These are phyloP conservation scores for Beta lomatogona DNA, from an alignment of 179 eudicot genomes.

Conservation along the genomic window DNA sequence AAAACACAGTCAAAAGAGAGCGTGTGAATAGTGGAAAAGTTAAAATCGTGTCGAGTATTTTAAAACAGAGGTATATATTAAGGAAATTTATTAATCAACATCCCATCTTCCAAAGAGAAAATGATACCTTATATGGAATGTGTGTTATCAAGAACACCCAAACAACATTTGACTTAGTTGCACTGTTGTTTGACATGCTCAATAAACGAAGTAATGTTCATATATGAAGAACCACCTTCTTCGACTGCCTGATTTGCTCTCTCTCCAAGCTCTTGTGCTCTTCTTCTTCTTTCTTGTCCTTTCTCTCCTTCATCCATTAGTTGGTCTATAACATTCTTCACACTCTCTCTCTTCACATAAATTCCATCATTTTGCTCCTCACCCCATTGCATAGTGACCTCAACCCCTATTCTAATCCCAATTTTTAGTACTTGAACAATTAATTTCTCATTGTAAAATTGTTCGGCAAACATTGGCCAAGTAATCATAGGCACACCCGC, in stretches of 20 bases:
- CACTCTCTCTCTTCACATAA: slow-evolving; percentile 31
- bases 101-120: too few relatives aligned
- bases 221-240: slow-evolving; percentile 49
- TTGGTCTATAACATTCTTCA: slow-evolving; percentile 31
- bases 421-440: slow-evolving; percentile 41
- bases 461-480: slow-evolving; percentile 54
- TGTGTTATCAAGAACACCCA: too few relatives aligned
- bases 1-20: too few relatives aligned
- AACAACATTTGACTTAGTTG: too few relatives aligned
- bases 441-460: slow-evolving; percentile 46
- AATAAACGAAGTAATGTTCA: slow-evolving; percentile 28
- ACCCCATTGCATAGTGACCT: slow-evolving; percentile 30
- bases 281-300: slow-evolving; percentile 35
- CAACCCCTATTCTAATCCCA: slow-evolving; percentile 42
- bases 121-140: too few relatives aligned
- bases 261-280: slow-evolving; percentile 35
- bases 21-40: too few relatives aligned
- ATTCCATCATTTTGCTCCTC: slow-evolving; percentile 35
- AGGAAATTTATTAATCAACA: too few relatives aligned
- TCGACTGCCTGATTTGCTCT: slow-evolving; percentile 38
- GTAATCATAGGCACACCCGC: slow-evolving; percentile 43
- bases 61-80: too few relatives aligned
- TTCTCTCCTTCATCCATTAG: slow-evolving; percentile 42
- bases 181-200: background rate
- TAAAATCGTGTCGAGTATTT: too few relatives aligned